A percentile compares a stretch with the other conserved stretches of the same genome.
These are phyloP conservation scores for Gracilaria caudata DNA, from an alignment of 23 red algal species.

Conservation along the genomic window DNA sequence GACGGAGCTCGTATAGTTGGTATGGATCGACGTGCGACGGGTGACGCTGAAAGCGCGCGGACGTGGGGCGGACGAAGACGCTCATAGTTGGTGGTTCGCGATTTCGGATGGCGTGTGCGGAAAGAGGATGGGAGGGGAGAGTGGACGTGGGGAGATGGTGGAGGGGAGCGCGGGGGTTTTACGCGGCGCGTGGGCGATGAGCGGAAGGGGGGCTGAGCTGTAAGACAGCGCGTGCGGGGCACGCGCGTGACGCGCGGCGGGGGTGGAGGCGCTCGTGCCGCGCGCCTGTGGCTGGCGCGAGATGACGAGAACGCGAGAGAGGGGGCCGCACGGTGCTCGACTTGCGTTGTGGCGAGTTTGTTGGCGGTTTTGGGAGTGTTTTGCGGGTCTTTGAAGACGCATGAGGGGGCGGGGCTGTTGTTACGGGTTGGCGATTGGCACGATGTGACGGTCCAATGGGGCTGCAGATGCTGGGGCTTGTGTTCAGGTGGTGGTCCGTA, in stretches of 20 bases:
- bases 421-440: too few species aligned
- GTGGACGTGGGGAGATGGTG: background rate
- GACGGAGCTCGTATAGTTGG: slow-evolving; percentile 32
- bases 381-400: too few species aligned
- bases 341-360: too few species aligned
- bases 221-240: background rate
- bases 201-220: background rate
- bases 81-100: background rate
- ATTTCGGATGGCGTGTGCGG: background rate
- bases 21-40: slow-evolving; percentile 17
- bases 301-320: background rate
- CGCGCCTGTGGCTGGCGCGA: background rate
- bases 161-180: background rate
- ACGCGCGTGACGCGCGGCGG: background rate
- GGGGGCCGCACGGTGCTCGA: too few species aligned
- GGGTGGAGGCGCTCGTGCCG: background rate
- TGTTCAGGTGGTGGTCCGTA: background rate
- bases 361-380: too few species aligned
- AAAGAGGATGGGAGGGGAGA: background rate
- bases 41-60: background rate
- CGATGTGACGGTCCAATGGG: background rate
- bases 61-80: background rate
- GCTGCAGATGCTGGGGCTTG: background rate
- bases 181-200: too few species aligned
- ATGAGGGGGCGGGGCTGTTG: too few species aligned